These are phyloP conservation scores for Xylariaceae sp. DNA, from an alignment of 2,329 filamentous ascomycete species.

Conservation along the genomic window DNA sequence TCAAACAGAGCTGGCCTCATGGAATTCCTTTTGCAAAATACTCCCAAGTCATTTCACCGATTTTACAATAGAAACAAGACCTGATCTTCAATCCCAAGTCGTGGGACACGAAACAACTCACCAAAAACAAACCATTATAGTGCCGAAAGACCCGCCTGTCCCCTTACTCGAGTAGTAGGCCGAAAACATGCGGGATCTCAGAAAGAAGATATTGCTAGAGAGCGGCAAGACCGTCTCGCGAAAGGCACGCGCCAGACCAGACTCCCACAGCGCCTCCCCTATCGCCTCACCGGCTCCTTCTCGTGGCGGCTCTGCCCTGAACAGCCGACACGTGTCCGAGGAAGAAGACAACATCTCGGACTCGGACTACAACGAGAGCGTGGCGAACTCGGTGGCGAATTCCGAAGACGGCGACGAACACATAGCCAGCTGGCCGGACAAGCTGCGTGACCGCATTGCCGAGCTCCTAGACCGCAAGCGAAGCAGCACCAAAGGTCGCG, in stretches of 20 bases:
- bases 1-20: constrained; percentile 22
- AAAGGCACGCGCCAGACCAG: constrained; percentile 56
- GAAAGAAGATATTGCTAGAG: constrained; percentile 63
- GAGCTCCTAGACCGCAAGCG: constrained; percentile 71
- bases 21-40: constrained; percentile 25
- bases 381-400: constrained; percentile 44
- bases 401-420: constrained; percentile 63
- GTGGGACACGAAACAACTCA: neutral
- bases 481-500: constrained; percentile 65
- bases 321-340: constrained; percentile 59
- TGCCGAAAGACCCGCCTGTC: neutral
- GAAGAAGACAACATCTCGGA: constrained; percentile 55
- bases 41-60: constrained; percentile 17
- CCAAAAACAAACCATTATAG: no score
- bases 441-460: constrained; percentile 60
- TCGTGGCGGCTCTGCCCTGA: constrained; percentile 52
- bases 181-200: constrained; percentile 53
- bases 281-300: constrained; percentile 52
- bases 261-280: constrained; percentile 53
- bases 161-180: constrained; percentile 1
- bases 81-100: constrained; percentile 15
- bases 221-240: constrained; percentile 67
- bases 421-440: constrained; percentile 53
- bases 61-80: constrained; percentile 26
- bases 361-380: constrained; percentile 46